Conservation (phyloP, 208 protist species). For the Crithidia expoeki region DNA sequence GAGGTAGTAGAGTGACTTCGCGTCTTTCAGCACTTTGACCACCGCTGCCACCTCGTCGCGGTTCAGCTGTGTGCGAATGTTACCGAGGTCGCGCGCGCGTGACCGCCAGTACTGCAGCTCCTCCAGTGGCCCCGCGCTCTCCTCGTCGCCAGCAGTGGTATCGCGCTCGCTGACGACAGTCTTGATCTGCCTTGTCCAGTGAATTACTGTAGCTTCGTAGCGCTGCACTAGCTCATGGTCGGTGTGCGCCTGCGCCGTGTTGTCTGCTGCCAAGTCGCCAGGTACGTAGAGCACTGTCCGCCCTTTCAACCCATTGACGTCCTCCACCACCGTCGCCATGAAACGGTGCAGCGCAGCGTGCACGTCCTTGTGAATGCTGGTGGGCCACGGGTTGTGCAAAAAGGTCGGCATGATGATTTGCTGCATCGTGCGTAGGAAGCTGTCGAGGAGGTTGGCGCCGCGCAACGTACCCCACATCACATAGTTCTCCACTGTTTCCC, state of each 20-base stretch:
- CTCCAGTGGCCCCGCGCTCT: slow-evolving; percentile 90
- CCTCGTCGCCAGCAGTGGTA: slow-evolving; percentile 29
- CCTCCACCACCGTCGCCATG: slow-evolving; percentile 97
- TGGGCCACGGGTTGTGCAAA: slow-evolving; percentile 92
- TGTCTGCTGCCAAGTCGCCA: slow-evolving; percentile 71
- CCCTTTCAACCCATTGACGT: slow-evolving; percentile 92
- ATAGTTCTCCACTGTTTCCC: slow-evolving; percentile 85
- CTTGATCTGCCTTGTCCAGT: slow-evolving; percentile 99
- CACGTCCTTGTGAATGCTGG: slow-evolving; percentile 97
- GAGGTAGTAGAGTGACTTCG: slow-evolving; percentile 95
- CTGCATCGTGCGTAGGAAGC: slow-evolving; percentile 88
- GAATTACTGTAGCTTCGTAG: slow-evolving; percentile 97
- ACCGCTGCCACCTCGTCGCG: slow-evolving; percentile 90
- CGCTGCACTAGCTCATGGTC: slow-evolving; percentile 97
- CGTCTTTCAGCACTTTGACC: slow-evolving; percentile 88
- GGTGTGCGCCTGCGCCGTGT: slow-evolving; percentile 59
- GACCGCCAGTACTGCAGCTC: slow-evolving; percentile 97
- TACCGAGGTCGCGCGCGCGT: slow-evolving; percentile 93
- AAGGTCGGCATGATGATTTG: slow-evolving; percentile 84
- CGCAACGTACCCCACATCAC: slow-evolving; percentile 83
- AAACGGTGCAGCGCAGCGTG: slow-evolving; percentile 95
- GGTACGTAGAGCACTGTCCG: slow-evolving; percentile 98
- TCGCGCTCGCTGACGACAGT: slow-evolving; percentile 93
- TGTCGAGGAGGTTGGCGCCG: slow-evolving; percentile 74
- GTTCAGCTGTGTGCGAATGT: slow-evolving; percentile 95